Conservation (phyloP, 2,329 filamentous ascomycete species). For the Daldinia sp. region DNA sequence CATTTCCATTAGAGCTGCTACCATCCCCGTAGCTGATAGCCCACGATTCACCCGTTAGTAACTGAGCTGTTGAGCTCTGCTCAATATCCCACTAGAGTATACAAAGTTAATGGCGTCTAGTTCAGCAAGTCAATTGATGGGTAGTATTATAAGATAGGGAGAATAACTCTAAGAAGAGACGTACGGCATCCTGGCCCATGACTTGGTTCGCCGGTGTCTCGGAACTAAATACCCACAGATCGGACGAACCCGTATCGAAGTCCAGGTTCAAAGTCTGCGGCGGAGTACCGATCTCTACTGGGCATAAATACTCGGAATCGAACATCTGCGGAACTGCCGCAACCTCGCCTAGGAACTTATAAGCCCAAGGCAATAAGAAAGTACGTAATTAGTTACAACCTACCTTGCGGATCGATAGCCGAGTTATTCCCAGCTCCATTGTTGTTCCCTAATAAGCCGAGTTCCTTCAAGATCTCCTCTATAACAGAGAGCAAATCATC, state of each 20-base stretch:
- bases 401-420: conserved; percentile 32
- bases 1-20: conserved; percentile 57
- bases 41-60: conserved; percentile 56
- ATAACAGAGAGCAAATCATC: conserved; percentile 53
- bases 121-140: neutral
- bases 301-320: conserved; percentile 52
- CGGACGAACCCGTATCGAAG: conserved; percentile 62
- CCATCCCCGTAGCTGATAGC: conserved; percentile 60
- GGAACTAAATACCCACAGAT: conserved; percentile 62
- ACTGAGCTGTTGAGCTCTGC: conserved; percentile 55
- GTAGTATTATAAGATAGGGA: neutral
- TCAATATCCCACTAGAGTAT: conserved; percentile 52
- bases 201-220: conserved; percentile 51
- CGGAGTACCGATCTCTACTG: conserved; percentile 55
- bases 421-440: conserved; percentile 34
- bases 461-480: conserved; percentile 51
- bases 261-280: conserved; percentile 58
- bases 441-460: conserved; percentile 48
- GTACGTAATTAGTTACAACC: neutral
- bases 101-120: conserved; percentile 6
- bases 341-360: conserved; percentile 47
- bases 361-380: conserved; percentile 6
- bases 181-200: conserved; percentile 53
- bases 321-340: conserved; percentile 49
- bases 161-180: conserved; percentile 2